These are phyloP conservation scores for Coffea humblotiana DNA, from an alignment of 305 asterid genomes.

Conservation along the genomic window DNA sequence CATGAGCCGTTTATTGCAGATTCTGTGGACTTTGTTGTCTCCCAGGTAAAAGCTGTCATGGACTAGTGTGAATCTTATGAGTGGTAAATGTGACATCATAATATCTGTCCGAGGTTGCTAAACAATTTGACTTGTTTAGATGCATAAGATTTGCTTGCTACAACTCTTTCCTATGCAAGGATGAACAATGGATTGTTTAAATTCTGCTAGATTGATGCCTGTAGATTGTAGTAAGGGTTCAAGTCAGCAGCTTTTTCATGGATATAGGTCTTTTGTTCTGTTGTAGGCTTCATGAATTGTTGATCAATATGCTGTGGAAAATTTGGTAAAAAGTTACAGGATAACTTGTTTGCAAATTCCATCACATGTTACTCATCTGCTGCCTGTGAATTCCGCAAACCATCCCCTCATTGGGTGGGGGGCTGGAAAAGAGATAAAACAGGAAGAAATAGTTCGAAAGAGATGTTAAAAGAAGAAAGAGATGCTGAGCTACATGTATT, in stretches of 20 bases:
- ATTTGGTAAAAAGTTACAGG: neutral
- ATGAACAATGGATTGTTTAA: neutral
- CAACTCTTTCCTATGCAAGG: neutral
- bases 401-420: too few species aligned
- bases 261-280: neutral
- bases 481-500: neutral
- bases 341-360: neutral
- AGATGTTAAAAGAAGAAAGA: neutral
- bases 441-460: neutral
- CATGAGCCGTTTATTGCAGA: constrained; percentile 98
- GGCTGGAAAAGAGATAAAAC: neutral
- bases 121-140: neutral
- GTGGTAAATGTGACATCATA: neutral
- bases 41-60: constrained; percentile 61
- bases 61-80: neutral
- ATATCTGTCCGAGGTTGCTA: neutral
- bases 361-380: neutral
- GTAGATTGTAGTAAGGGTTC: neutral
- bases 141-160: neutral
- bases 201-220: neutral
- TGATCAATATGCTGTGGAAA: neutral
- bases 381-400: neutral
- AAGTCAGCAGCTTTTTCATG: neutral
- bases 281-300: neutral
- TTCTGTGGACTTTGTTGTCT: constrained; percentile 93